Conservation (phyloP, 129 eudicot species). For the Ambrosia artemisiifolia region DNA sequence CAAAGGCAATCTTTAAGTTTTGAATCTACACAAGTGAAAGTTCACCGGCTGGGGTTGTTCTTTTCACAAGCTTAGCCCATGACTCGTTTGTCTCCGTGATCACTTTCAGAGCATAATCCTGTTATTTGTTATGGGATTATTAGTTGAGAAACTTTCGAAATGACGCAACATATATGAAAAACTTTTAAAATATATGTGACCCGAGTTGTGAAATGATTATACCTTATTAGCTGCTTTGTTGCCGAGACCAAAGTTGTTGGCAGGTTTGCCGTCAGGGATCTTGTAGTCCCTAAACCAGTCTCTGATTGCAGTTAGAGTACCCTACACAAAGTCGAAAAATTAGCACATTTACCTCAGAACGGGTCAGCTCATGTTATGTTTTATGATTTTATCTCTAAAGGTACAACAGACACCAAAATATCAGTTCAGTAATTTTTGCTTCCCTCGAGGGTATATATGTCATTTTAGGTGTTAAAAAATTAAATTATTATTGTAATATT, state of each 20-base stretch:
- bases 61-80: slow-evolving; percentile 94
- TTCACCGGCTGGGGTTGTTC: slow-evolving; percentile 87
- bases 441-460: too few species aligned
- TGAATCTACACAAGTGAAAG: slow-evolving; percentile 72
- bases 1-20: slow-evolving; percentile 1
- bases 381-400: too few species aligned
- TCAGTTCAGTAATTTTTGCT: too few species aligned
- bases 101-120: slow-evolving; percentile 92
- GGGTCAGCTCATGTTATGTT: not conserved
- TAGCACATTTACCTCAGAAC: slow-evolving; percentile 1
- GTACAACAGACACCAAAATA: too few species aligned
- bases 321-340: slow-evolving; percentile 42
- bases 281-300: slow-evolving; percentile 99
- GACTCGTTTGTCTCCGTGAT: slow-evolving; percentile 88
- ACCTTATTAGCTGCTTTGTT: slow-evolving; percentile 96
- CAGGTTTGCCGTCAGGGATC: slow-evolving; percentile 99
- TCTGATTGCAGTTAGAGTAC: slow-evolving; percentile 95
- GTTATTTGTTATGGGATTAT: slow-evolving; percentile 15
- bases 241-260: slow-evolving; percentile 97
- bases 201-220: not conserved
- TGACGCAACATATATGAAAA: not conserved
- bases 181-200: not conserved
- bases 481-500: not conserved
- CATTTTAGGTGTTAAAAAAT: too few species aligned
- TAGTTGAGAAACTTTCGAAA: not conserved